phyloP scores from a whole-genome alignment of 371 early-diverging fungal genomes.

The Apophysomyces ossiformis region DNA sequence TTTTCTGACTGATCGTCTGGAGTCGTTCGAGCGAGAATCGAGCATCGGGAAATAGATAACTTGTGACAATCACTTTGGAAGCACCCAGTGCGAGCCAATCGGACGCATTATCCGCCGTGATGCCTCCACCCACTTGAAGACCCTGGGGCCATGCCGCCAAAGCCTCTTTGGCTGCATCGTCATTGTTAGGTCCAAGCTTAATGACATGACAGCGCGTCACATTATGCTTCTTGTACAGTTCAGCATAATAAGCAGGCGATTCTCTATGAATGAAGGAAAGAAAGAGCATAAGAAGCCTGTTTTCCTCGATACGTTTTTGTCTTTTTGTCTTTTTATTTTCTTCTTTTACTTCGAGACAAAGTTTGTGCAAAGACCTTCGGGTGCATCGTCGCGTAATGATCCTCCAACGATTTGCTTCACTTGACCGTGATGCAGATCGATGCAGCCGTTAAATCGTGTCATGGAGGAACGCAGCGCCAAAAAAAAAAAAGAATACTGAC shows the following conservation, averaged over 20 bases:
- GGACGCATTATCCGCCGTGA: conserved; percentile 83
- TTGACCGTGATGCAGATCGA: conserved; percentile 94
- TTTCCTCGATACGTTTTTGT: neutral
- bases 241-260: conserved; percentile 78
- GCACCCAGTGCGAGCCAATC: conserved; percentile 90
- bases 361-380: conserved; percentile 81
- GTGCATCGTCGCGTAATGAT: conserved; percentile 73
- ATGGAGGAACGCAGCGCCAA: conserved; percentile 14
- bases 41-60: conserved; percentile 87
- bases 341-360: conserved; percentile 80
- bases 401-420: conserved; percentile 99
- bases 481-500: too few species aligned
- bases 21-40: conserved; percentile 75
- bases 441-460: conserved; percentile 92
- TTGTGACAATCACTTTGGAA: conserved; percentile 93
- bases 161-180: conserved; percentile 85
- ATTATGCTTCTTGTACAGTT: conserved; percentile 72
- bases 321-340: neutral
- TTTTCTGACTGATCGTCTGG: conserved; percentile 52
- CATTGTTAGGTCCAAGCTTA: conserved; percentile 90
- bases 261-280: conserved; percentile 50
- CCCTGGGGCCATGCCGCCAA: conserved; percentile 84
- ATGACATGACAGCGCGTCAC: conserved; percentile 93
- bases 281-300: neutral
- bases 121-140: conserved; percentile 96